Percentiles rank a stretch among this genome's conserved stretches.
Conservation (phyloP, 805 yeast genomes). For the Zygotorulaspora florentina region DNA sequence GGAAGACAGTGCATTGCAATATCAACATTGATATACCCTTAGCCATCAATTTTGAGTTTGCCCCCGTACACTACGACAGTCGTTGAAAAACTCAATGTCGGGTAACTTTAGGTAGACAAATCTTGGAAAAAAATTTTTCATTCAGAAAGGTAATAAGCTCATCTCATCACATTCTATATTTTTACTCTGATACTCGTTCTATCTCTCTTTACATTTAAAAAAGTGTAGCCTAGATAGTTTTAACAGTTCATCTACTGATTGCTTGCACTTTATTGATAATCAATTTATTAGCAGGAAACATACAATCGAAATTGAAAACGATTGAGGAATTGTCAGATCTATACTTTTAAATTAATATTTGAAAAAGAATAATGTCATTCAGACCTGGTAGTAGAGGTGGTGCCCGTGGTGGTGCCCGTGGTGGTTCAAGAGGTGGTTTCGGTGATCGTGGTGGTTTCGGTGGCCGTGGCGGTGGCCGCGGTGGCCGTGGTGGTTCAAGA, state of each 20-base stretch:
- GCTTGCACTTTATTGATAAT: background rate
- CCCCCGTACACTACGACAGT: background rate
- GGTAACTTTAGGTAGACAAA: background rate
- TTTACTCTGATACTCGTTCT: background rate
- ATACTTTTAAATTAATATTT: background rate
- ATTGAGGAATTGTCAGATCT: constrained; percentile 1
- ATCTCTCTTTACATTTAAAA: background rate
- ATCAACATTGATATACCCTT: no score
- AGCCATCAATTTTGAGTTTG: background rate
- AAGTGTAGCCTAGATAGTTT: background rate
- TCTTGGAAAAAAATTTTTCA: constrained; percentile 7
- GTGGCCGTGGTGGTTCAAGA: constrained; percentile 48
- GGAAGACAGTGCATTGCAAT: background rate
- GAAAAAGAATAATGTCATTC: constrained; percentile 58
- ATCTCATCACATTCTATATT: constrained; percentile 12
- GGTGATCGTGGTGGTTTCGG: constrained; percentile 43
- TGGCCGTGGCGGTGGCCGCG: constrained; percentile 46
- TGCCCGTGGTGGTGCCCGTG: constrained; percentile 38
- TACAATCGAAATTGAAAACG: background rate
- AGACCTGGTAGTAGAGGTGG: constrained; percentile 66
- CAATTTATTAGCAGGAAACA: background rate
- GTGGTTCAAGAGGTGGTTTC: constrained; percentile 46
- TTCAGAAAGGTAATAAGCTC: constrained; percentile 11
- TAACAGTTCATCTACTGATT: background rate
- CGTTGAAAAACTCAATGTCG: background rate